Base-by-base conservation (phyloP, 768 basidiomycete species). In the Pleurotus cornucopiae region DNA sequence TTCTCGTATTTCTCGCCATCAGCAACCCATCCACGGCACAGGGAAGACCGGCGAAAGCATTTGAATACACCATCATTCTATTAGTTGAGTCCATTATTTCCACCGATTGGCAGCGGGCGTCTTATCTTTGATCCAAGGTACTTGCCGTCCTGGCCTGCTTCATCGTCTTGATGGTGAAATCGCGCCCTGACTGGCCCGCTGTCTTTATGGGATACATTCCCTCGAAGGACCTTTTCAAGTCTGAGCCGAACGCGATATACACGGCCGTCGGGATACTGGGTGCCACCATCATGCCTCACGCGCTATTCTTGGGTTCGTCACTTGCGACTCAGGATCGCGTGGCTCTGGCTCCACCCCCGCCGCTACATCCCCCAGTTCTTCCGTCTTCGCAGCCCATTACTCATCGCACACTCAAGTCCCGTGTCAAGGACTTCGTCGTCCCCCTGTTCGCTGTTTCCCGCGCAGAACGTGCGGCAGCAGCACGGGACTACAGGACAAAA, bases 241-340 rank as follows among this genome's bases (percentile, higher is more conserved):
- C 73, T 0, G 71, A 78, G 44, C 72, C 72, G 16, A 65, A 73
- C 59, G 81, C 79, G 37, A 66, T 86, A 12, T 85, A 84, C 62
- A 73, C 76, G 7, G 79, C 20, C 11, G 46, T 57, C 25, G 34
- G 51, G 23, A 43, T 54, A 6, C 20, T 45, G 1, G 43, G 54
- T 25, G 43, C 89, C 2, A 91, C 89, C 2, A 82, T 90, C 54
- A 91, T 91, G 89, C 89, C 90, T 1, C 89, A 90, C 66, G 82
- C 84, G 4, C 60, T 74, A 53, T 73, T 71, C 58, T 60, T 72
- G 41, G 72, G 72, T 2, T 73, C 71, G 2, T 68, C 68, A n/a
- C 60, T 72, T 6, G 69, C 72, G 25, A 66, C 71, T 0, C 69
- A 71, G 39, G 69, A 73, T 56, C 70, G 71, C 38, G 63, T 72